Base-by-base conservation (phyloP, 768 basidiomycete species). In the Pulveroboletus sp. region DNA sequence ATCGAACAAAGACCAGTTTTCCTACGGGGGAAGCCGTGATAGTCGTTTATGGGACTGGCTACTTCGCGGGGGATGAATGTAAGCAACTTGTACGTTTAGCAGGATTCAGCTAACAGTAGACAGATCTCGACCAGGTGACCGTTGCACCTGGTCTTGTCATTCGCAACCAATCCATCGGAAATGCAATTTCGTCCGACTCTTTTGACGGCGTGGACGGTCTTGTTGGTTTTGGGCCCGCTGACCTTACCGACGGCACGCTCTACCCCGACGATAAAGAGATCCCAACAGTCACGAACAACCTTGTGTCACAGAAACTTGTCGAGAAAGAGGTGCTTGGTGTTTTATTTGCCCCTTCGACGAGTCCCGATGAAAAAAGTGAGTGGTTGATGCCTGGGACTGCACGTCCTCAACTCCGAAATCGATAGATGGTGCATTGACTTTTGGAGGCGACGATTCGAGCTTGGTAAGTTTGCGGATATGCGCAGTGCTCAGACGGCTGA, bases 51-150 rank as follows among this genome's bases (percentile, higher is more conserved):
- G 49, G 52, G n/a, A 2, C 1, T 4, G 57, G 45, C 16, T 47
- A 40, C 21, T 47, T 63, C 40, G 27, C 24, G 65, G 71, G 74
- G 16, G 67, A 61, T 29, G 73, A 74, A 53, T 77, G 53, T 58
- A 23, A 32, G 47, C 17, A 20, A n/a, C 8, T 20, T 10, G 21
- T 43, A 17, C 38, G 1, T 37, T 34, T 21, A 16, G 8, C 17
- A 24, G 11, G 25, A 16, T 37, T 29, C 10, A 13, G n/a, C 16
- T 29, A 5, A 43, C 16, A n/a, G 20, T 5, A 11, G 7, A 31
- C 43, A 63, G 53, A 57, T 35, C 27, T 41, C 13, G 65, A 64
- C 38, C 46, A 51, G 29, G 57, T 65, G 24, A 56, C 57, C 14
- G 37, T 67, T 19, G 53, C 58, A 16, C 31, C 47, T 6, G 40